A percentile compares a stretch with the other conserved stretches of the same genome.
These are phyloP conservation scores for Eucalyptus cloeziana DNA, from an alignment of 345 rosid genomes.

Conservation along the genomic window DNA sequence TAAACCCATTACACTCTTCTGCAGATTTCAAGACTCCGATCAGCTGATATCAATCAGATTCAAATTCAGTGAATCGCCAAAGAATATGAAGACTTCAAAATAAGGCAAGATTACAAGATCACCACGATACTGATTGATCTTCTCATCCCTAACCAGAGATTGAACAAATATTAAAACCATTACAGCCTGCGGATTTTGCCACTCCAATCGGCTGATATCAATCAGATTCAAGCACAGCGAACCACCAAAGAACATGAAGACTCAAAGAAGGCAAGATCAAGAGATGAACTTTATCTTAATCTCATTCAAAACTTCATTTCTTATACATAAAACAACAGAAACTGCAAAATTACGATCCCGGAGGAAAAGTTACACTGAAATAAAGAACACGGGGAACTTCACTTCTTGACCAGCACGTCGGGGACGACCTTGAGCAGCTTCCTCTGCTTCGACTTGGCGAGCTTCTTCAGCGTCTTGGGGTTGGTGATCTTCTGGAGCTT, in stretches of 20 bases:
- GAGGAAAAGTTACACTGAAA: background rate
- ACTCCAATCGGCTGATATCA: background rate
- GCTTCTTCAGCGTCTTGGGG: constrained; percentile 79
- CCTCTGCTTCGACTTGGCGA: constrained; percentile 66
- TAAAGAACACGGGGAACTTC: background rate
- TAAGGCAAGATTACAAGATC: background rate
- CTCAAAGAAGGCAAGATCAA: background rate
- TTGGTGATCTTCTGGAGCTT: constrained; percentile 74
- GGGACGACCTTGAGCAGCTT: constrained; percentile 69
- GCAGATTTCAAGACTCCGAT: background rate
- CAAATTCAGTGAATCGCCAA: background rate
- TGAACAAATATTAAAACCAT: background rate
- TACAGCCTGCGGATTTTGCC: background rate
- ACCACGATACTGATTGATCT: background rate
- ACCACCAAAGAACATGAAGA: background rate
- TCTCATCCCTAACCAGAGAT: background rate
- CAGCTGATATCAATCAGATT: background rate
- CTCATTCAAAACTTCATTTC: background rate
- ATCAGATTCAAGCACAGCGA: background rate
- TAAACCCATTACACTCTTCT: background rate
- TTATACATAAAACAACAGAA: background rate
- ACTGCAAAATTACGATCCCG: background rate
- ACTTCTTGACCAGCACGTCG: constrained; percentile 34
- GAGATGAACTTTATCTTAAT: background rate
- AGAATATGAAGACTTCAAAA: background rate